Conservation (phyloP, 805 yeast species). For the Ogataea henricii region DNA sequence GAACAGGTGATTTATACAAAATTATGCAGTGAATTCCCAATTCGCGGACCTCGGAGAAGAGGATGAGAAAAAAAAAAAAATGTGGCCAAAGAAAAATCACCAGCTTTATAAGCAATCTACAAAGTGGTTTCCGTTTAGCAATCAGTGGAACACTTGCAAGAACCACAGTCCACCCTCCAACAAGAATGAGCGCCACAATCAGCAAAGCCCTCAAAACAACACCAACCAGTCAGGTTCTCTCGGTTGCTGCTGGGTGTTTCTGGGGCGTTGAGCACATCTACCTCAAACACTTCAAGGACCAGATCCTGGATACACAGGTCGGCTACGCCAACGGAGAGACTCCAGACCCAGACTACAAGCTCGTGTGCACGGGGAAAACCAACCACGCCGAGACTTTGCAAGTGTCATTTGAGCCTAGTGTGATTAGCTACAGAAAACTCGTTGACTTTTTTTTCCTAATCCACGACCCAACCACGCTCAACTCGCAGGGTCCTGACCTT, state of each 20-base stretch:
- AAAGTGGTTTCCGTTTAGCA: no score
- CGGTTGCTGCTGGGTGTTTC: constrained; percentile 69
- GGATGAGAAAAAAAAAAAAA: background rate
- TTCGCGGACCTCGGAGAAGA: background rate
- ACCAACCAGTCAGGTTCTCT: constrained; percentile 51
- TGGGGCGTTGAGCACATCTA: constrained; percentile 91
- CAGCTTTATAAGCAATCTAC: no score
- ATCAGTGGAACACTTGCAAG: no score
- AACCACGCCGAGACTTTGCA: constrained; percentile 83
- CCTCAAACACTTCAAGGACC: constrained; percentile 65
- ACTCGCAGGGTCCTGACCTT: constrained; percentile 82
- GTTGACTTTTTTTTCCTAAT: constrained; percentile 84
- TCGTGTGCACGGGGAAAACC: constrained; percentile 79
- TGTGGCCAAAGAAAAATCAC: background rate
- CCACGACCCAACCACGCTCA: constrained; percentile 89
- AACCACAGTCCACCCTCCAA: no score
- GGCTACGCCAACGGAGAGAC: constrained; percentile 86
- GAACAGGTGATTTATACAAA: background rate
- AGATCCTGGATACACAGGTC: constrained; percentile 74
- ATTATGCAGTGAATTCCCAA: background rate
- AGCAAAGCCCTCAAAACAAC: constrained; percentile 29
- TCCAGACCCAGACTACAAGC: constrained; percentile 58
- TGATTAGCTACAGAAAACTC: constrained; percentile 59
- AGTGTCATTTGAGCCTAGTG: constrained; percentile 73
- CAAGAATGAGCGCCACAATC: constrained; percentile 16